phyloP scores from a whole-genome alignment of 805 yeast genomes.

The Hanseniaspora opuntiae region DNA sequence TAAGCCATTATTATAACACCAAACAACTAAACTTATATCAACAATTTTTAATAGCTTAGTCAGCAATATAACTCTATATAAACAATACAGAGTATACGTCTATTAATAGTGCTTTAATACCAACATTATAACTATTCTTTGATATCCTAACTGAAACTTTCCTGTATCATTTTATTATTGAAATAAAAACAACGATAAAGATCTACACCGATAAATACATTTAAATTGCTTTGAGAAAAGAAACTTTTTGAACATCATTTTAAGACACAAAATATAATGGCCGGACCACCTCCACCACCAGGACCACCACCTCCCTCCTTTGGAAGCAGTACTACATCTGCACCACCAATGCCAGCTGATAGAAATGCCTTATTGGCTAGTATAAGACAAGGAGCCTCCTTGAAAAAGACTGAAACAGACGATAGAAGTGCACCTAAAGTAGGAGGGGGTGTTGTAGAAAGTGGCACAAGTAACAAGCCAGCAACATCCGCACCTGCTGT shows the following conservation, averaged over 20 bases:
- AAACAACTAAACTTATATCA: too few species aligned
- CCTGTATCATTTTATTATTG: too few species aligned
- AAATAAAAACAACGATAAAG: too few species aligned
- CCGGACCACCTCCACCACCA: conserved; percentile 49
- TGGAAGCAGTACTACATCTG: conserved; percentile 24
- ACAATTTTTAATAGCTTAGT: too few species aligned
- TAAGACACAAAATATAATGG: conserved; percentile 22
- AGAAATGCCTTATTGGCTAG: conserved; percentile 60
- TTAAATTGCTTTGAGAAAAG: neutral
- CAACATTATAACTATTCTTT: too few species aligned
- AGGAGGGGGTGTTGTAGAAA: conserved; percentile 26
- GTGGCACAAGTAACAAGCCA: conserved; percentile 11
- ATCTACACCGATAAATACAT: neutral
- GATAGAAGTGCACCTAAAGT: conserved; percentile 52
- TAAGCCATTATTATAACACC: too few species aligned
- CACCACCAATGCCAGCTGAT: conserved; percentile 21
- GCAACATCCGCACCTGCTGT: conserved; percentile 17
- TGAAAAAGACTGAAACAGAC: conserved; percentile 52
- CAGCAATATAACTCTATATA: too few species aligned
- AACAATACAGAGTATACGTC: too few species aligned
- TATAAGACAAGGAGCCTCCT: conserved; percentile 54
- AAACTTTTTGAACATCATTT: neutral
- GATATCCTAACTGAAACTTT: too few species aligned
- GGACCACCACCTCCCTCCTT: conserved; percentile 38
- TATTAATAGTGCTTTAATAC: too few species aligned